phyloP scores from a whole-genome alignment of 1,139 yeast species.

The Scheffersomyces parashehatae region DNA sequence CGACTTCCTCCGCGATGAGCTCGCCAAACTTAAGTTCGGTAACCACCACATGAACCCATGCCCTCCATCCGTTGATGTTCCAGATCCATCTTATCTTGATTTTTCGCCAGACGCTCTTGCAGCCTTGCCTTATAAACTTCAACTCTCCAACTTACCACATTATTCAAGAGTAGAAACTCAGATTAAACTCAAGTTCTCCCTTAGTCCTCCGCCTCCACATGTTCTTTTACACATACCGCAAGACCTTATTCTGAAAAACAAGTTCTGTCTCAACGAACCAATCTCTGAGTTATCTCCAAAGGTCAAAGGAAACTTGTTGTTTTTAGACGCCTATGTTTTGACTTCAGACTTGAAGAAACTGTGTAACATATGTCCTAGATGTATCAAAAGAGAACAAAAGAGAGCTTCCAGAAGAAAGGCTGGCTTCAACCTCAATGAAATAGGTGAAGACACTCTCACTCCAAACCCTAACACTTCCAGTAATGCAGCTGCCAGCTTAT shows the following conservation, averaged over 20 bases:
- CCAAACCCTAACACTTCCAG: constrained; percentile 6
- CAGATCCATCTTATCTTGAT: constrained; percentile 38
- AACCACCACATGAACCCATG: constrained; percentile 41
- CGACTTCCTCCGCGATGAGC: constrained; percentile 51
- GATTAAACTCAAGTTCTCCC: constrained; percentile 68
- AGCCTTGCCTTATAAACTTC: constrained; percentile 58
- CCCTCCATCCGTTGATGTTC: constrained; percentile 33
- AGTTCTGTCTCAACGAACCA: constrained; percentile 62
- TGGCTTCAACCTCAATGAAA: constrained; percentile 55
- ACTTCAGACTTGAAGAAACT: constrained; percentile 53
- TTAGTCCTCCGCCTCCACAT: constrained; percentile 75
- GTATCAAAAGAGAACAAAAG: constrained; percentile 89
- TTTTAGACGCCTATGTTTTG: constrained; percentile 66
- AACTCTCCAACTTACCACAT: constrained; percentile 64
- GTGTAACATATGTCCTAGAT: constrained; percentile 80
- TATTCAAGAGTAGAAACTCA: constrained; percentile 94
- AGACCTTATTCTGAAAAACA: constrained; percentile 80
- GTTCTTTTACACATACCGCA: constrained; percentile 75
- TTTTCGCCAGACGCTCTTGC: constrained; percentile 38
- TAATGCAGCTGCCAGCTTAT: not conserved
- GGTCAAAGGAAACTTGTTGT: constrained; percentile 54
- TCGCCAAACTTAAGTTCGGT: constrained; percentile 61
- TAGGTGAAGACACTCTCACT: constrained; percentile 5
- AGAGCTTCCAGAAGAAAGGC: constrained; percentile 87
- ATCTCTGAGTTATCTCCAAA: constrained; percentile 43